Conservation (phyloP, 371 early-diverging fungal species). For the Mortierella polycephala region DNA sequence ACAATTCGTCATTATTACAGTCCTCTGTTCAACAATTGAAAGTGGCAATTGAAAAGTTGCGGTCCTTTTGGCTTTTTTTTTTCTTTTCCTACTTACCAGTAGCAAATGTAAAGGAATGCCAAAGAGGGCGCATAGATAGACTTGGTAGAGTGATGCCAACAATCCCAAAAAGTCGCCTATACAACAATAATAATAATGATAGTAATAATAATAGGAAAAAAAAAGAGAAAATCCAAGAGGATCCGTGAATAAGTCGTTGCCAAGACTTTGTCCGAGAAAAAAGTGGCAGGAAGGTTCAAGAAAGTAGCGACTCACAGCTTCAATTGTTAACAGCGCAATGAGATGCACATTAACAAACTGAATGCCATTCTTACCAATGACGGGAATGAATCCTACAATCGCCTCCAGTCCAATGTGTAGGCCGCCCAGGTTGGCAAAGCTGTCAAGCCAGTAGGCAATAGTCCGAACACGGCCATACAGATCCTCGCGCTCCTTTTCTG, state of each 20-base stretch:
- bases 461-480: constrained; percentile 49
- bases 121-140: constrained; percentile 37
- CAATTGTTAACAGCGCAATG: not conserved
- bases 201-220: too few relatives aligned
- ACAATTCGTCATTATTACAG: not conserved
- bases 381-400: constrained; percentile 42
- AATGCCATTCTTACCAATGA: constrained; percentile 26
- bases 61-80: constrained; percentile 3
- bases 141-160: constrained; percentile 39
- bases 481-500: constrained; percentile 39
- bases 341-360: not conserved
- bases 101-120: constrained; percentile 29
- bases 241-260: too few relatives aligned
- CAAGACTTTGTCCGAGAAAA: not conserved
- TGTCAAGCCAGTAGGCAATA: constrained; percentile 48
- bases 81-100: constrained; percentile 23
- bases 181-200: not conserved
- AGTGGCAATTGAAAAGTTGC: not conserved
- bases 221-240: not conserved
- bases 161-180: constrained; percentile 46
- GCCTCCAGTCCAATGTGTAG: constrained; percentile 39
- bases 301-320: not conserved
- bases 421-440: constrained; percentile 22
- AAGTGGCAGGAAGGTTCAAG: not conserved
- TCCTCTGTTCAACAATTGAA: not conserved